phyloP scores from a whole-genome alignment of 2,329 filamentous ascomycete genomes.

The Daldinia sp. region DNA sequence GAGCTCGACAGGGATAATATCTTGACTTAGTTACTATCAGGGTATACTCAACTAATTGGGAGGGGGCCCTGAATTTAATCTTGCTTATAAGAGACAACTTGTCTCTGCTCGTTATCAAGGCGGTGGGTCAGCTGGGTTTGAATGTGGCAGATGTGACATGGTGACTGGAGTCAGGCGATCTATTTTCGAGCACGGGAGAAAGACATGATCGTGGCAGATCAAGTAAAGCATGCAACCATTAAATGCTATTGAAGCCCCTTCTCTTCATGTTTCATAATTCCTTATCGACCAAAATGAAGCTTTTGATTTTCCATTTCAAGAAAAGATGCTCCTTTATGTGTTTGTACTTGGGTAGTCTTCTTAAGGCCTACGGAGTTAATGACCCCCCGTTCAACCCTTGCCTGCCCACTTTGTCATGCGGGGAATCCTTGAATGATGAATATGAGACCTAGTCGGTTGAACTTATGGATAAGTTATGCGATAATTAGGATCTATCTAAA shows the following conservation, averaged over 20 bases:
- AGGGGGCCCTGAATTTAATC: neutral
- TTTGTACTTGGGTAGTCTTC: neutral
- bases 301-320: neutral
- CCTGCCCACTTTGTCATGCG: slow-evolving; percentile 12
- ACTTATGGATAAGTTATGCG: neutral
- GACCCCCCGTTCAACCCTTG: slow-evolving; percentile 7
- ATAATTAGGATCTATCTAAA: neutral
- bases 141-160: slow-evolving; percentile 20
- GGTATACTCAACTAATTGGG: neutral
- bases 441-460: neutral
- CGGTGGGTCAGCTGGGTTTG: slow-evolving; percentile 25
- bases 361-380: neutral
- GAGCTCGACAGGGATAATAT: neutral
- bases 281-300: slow-evolving; percentile 4
- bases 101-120: slow-evolving; percentile 24
- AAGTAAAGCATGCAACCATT: slow-evolving; percentile 25
- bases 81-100: neutral
- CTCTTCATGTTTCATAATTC: neutral
- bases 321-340: neutral
- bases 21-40: neutral
- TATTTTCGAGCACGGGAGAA: slow-evolving; percentile 27
- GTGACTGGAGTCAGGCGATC: slow-evolving; percentile 33
- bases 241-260: neutral
- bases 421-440: slow-evolving; percentile 31
- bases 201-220: slow-evolving; percentile 17